phyloP scores from a whole-genome alignment of 331 rosid genomes.

The Quercus lobata region DNA sequence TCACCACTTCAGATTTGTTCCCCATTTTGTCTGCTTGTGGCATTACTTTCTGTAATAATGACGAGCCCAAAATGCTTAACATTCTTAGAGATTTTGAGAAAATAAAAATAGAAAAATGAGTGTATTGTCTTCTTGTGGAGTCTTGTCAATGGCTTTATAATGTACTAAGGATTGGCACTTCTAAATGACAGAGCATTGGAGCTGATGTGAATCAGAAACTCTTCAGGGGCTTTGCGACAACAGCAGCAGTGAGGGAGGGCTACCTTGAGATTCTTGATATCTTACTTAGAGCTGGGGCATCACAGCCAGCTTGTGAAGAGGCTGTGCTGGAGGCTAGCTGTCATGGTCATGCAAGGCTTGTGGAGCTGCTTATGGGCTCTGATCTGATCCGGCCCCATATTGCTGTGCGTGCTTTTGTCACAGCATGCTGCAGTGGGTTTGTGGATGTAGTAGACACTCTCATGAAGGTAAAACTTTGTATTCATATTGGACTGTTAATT shows the following conservation, averaged over 20 bases:
- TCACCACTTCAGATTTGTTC: not conserved
- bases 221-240: constrained; percentile 81
- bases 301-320: constrained; percentile 95
- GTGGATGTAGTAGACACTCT: constrained; percentile 60
- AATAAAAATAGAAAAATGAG: not conserved
- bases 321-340: constrained; percentile 87
- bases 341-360: constrained; percentile 69
- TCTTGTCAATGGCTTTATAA: constrained; percentile 8
- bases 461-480: constrained; percentile 51
- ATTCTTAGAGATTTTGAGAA: not conserved
- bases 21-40: constrained; percentile 1
- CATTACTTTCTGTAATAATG: constrained; percentile 4
- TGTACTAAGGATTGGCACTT: constrained; percentile 7
- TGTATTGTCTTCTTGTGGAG: not conserved
- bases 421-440: constrained; percentile 87
- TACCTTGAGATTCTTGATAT: constrained; percentile 71
- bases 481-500: not conserved
- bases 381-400: constrained; percentile 78
- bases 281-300: constrained; percentile 85
- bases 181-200: constrained; percentile 56
- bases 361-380: constrained; percentile 77
- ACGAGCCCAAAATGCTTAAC: constrained; percentile 7
- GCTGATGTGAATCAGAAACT: constrained; percentile 95
- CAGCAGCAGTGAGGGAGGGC: constrained; percentile 94
- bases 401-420: constrained; percentile 79